A percentile compares a stretch with the other conserved stretches of the same genome.
phyloP scores from a whole-genome alignment of 108 stramenopile genomes.

The Pseudonitzschia pungens region DNA sequence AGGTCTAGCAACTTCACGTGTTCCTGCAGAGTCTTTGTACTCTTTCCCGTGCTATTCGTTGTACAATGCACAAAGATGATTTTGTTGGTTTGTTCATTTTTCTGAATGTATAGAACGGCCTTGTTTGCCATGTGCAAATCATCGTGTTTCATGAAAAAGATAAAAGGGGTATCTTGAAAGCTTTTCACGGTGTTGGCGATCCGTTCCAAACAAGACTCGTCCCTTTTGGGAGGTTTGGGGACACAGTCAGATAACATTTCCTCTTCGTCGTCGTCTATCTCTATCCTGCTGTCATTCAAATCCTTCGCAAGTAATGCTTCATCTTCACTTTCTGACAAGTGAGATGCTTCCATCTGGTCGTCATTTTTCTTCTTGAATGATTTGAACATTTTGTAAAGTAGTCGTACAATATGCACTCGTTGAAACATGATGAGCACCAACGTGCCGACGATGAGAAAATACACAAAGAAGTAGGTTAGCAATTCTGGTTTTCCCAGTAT shows the following conservation, averaged over 20 bases:
- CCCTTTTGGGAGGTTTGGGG: neutral
- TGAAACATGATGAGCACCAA: conserved; percentile 59
- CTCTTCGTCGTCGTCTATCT: neutral
- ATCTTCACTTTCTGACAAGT: conserved; percentile 1
- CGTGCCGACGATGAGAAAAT: conserved; percentile 50
- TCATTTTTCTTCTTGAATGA: neutral
- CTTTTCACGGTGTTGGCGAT: conserved; percentile 35
- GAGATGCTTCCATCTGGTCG: neutral
- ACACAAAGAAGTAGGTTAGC: conserved; percentile 57
- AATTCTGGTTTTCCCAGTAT: conserved; percentile 62
- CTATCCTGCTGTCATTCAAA: neutral
- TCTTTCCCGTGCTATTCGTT: conserved; percentile 1
- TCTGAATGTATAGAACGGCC: conserved; percentile 63
- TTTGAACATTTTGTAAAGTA: conserved; percentile 40
- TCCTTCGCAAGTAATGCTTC: neutral
- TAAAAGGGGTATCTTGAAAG: conserved; percentile 44
- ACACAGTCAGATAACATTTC: neutral
- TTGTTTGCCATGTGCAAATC: conserved; percentile 70
- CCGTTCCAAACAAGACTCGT: conserved; percentile 14
- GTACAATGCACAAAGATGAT: conserved; percentile 49
- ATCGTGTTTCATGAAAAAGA: conserved; percentile 65
- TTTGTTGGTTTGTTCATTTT: conserved; percentile 54
- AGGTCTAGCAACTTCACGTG: conserved; percentile 60
- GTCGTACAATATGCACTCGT: conserved; percentile 42
- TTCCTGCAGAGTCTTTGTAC: conserved; percentile 23